Evolutionary conservation across 805 yeast genomes (phyloP), one percentile per base, ranked within the genome.

Genomic region (Cephaloascus fragrans): DNA sequence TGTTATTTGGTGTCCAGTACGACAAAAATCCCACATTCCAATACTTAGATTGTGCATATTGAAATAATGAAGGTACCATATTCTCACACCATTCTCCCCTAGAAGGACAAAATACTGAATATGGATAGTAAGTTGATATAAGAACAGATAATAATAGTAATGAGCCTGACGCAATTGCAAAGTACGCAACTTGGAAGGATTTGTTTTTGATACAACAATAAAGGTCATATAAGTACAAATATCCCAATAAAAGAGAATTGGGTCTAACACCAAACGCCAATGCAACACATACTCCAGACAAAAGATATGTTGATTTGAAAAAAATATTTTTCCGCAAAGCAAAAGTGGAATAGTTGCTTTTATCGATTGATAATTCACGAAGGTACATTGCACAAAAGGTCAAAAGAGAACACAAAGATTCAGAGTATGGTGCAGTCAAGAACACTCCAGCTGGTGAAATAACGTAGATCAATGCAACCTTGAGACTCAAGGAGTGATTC

Each of bases 371-470:
- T 2, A 46, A 20, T 40, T 73, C 74, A 41, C 87, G 65, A 2
- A 74, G 48, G 19, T 57, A 66, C 32, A 87, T 48, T 1, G 83
- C 90, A 1, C 56, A 4, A 34, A 82, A 75, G 26, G 83, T 64
- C 33, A 79, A 55, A 12, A 79, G 57, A 18, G 85, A 80, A 31
- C 87, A 78, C 15, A 73, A 47, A 17, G 87, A 73, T 58, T 90
- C 98, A 0, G 94, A 69, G 55, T 89, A 90, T 2, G 84, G 76
- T 1, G 79, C 71, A 0, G 82, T 67, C 32, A 85, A 62, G 51
- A 88, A 90, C 0, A 87, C 71, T 1, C 95, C 95, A 1, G 86
- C 88, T 2, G 95, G 87, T 16, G 83, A 75, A n/a, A 82, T 42
- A 1, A 78, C 55, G 44, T 73, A 80, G 14, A 83, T 49, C 3